Base-by-base conservation (phyloP, 371 early-diverging fungal genomes). In the Mucor irregularis region DNA sequence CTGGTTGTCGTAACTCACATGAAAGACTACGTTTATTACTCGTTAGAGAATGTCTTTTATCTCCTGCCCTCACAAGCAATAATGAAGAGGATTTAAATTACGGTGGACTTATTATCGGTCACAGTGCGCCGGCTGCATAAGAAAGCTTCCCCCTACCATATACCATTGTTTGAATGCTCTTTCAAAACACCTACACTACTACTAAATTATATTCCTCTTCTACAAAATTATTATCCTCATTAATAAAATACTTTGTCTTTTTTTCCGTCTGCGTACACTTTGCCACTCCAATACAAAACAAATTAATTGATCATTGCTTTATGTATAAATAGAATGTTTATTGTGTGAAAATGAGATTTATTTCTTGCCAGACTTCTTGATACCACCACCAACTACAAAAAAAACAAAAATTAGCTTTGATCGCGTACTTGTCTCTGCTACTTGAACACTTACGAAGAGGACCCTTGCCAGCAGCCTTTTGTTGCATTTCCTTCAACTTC, bases 361-460 rank as follows among this genome's bases (percentile, higher is more conserved):
- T 82, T 89, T 89, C 80, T 87, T 87, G 61, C 88, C 88, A 52
- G 85, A 84, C 81, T 89, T 89, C 76, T 89, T 89, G 66, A 89
- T 89, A 48, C 89, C 89, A 63, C 89, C 89, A 49, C 80, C 64
- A 28, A 82, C 83, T 84, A 58, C 38, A 49, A 11, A 48, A 33
- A 38, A 13, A 5, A 51, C 45, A 47, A 50, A 24, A 35, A 48
- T 42, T n/a, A 34, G 28, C 37, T 37, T 35, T 17, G 44, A n/a
- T 33, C 17, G 43, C 14, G 29, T n/a, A 3, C 33, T n/a, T 40
- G 22, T 22, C 2, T 37, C 2, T 2, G 10, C 0, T 39, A 16
- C 17, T 9, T 11, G 6, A n/a, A 2, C n/a, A 78, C 85, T 73
- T 81, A 87, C 87, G 61, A 52, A 92, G 77, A 53, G 91, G 91